phyloP scores from a whole-genome alignment of 164 flowering plant genomes.

The Umbilicus rupestris region DNA sequence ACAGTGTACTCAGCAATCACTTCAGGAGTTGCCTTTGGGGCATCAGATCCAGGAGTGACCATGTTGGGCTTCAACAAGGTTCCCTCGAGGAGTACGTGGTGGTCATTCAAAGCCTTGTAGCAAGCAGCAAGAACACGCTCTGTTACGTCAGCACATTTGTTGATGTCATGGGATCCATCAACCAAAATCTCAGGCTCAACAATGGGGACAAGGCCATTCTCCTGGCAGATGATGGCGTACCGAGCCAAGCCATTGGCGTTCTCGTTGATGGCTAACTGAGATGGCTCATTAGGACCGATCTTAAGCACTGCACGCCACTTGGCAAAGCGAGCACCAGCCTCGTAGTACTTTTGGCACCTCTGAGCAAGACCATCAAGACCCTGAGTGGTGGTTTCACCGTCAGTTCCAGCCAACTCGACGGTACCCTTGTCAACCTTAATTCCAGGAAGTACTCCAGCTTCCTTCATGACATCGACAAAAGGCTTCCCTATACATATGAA shows the following conservation, averaged over 20 bases:
- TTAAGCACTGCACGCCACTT: conserved; percentile 77
- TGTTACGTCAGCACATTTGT: conserved; percentile 56
- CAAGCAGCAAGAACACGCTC: conserved; percentile 61
- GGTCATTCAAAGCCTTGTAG: not conserved
- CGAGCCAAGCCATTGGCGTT: conserved; percentile 70
- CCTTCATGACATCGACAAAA: conserved; percentile 64
- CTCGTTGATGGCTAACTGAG: conserved; percentile 52
- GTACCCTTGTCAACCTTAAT: conserved; percentile 83
- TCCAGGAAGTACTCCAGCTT: conserved; percentile 69
- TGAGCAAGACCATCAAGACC: conserved; percentile 69
- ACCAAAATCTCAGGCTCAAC: conserved; percentile 83
- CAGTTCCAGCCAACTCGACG: conserved; percentile 63
- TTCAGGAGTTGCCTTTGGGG: conserved; percentile 49
- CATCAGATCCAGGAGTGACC: conserved; percentile 75
- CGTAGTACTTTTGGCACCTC: conserved; percentile 55
- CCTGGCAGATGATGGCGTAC: conserved; percentile 72
- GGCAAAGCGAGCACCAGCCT: conserved; percentile 73
- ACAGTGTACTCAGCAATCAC: conserved; percentile 67
- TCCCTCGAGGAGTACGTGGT: conserved; percentile 18
- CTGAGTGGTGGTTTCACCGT: conserved; percentile 76
- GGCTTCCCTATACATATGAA: conserved; percentile 37
- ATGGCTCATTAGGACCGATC: conserved; percentile 61
- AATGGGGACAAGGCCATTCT: conserved; percentile 67
- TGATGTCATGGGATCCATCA: conserved; percentile 63
- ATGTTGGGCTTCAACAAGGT: conserved; percentile 73